Evolutionary conservation across 805 yeast genomes (phyloP).

Genomic region (Lipomyces orientalis): DNA sequence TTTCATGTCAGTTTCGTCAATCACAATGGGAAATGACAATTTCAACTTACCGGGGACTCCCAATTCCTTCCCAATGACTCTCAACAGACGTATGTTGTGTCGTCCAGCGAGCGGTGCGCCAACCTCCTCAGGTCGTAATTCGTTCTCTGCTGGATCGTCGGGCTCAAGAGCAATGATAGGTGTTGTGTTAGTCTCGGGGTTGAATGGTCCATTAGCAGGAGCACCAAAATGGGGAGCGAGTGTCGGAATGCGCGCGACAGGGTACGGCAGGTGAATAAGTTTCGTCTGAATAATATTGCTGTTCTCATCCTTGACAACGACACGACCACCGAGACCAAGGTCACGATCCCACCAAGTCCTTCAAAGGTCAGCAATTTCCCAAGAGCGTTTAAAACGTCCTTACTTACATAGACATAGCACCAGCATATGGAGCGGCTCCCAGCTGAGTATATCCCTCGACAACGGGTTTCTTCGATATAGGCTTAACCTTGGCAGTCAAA

Average conservation of each 20-base stretch:
- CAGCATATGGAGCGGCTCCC: constrained; percentile 86
- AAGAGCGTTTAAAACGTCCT: neutral
- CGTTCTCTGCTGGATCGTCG: constrained; percentile 41
- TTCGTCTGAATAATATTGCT: constrained; percentile 43
- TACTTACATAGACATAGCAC: constrained; percentile 54
- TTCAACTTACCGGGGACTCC: constrained; percentile 46
- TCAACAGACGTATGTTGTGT: constrained; percentile 61
- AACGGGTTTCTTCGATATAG: constrained; percentile 62
- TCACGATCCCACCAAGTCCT: constrained; percentile 84
- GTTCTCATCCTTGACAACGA: constrained; percentile 56
- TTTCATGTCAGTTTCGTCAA: neutral
- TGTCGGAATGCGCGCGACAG: constrained; percentile 79
- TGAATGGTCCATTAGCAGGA: constrained; percentile 71
- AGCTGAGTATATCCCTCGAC: constrained; percentile 77
- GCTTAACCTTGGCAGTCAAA: constrained; percentile 63
- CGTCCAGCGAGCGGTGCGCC: constrained; percentile 41
- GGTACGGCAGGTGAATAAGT: constrained; percentile 49
- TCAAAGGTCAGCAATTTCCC: neutral
- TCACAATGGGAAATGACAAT: neutral
- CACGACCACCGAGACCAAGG: constrained; percentile 81
- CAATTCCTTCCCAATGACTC: constrained; percentile 70
- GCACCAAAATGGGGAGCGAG: constrained; percentile 87
- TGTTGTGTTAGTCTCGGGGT: constrained; percentile 75
- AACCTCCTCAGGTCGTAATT: constrained; percentile 41
- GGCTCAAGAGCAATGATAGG: constrained; percentile 72